Conservation (phyloP, 306 rosid species). For the Lathyrus oleraceus region DNA sequence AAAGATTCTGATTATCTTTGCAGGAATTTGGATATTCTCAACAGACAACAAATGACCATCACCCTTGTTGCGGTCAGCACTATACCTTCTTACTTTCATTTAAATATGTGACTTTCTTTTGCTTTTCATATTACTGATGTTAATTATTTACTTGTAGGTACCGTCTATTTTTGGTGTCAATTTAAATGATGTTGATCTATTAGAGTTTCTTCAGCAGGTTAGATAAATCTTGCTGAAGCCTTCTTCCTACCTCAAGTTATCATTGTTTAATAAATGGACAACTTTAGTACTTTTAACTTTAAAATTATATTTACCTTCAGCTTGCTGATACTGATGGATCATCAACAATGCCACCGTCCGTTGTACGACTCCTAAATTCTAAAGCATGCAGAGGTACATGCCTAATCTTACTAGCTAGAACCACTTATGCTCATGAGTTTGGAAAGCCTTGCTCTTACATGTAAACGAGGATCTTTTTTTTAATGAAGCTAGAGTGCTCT, state of each 20-base stretch:
- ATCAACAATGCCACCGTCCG: slow-evolving; percentile 83
- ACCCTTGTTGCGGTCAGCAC: slow-evolving; percentile 67
- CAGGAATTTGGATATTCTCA: slow-evolving; percentile 85
- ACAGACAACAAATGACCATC: slow-evolving; percentile 53
- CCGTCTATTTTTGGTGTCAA: slow-evolving; percentile 89
- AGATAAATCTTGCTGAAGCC: slow-evolving; percentile 12
- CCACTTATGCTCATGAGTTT: slow-evolving; percentile 3
- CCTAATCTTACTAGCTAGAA: slow-evolving; percentile 2
- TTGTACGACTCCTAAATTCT: slow-evolving; percentile 74
- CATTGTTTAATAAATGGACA: slow-evolving; percentile 11
- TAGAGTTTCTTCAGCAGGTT: slow-evolving; percentile 99
- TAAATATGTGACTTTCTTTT: slow-evolving; percentile 3
- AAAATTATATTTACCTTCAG: slow-evolving; percentile 43
- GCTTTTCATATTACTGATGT: slow-evolving; percentile 29
- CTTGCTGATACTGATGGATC: slow-evolving; percentile 95
- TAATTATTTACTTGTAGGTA: slow-evolving; percentile 54
- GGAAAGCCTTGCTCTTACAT: slow-evolving; percentile 25
- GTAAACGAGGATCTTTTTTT: slow-evolving; percentile 14
- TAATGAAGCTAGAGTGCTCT: background rate
- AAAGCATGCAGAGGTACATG: slow-evolving; percentile 92
- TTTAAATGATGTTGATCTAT: slow-evolving; percentile 74
- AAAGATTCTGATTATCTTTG: slow-evolving; percentile 30
- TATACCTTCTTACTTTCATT: slow-evolving; percentile 1
- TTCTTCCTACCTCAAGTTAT: slow-evolving; percentile 29
- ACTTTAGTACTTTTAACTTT: slow-evolving; percentile 13